Percentiles rank a stretch among this genome's conserved stretches.
phyloP scores from a whole-genome alignment of 495 filamentous ascomycete genomes.

The Aspergillus egyptiacus region DNA sequence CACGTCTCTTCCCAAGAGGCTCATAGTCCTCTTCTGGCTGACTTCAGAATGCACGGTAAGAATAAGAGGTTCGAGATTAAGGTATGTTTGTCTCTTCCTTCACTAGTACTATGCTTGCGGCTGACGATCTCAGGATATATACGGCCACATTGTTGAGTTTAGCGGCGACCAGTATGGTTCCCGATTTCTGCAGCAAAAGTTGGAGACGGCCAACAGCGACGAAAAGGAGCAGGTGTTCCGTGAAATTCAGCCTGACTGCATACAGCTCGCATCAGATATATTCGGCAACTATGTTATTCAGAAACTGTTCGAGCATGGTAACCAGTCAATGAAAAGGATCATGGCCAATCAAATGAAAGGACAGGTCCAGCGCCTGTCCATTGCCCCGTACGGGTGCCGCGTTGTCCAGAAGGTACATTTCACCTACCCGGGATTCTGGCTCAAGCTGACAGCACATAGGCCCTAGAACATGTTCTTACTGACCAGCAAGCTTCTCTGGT shows the following conservation, averaged over 20 bases:
- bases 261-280: conserved; percentile 92
- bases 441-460: conserved; percentile 44
- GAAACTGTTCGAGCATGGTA: conserved; percentile 96
- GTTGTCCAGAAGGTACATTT: conserved; percentile 82
- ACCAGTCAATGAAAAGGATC: conserved; percentile 84
- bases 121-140: conserved; percentile 62
- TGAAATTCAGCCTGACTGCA: conserved; percentile 73
- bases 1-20: conserved; percentile 59
- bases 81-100: conserved; percentile 34
- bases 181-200: conserved; percentile 90
- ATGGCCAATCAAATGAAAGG: conserved; percentile 82
- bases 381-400: conserved; percentile 91
- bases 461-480: conserved; percentile 82
- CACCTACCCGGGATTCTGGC: neutral
- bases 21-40: conserved; percentile 68
- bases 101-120: neutral
- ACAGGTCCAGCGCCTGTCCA: conserved; percentile 70
- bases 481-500: conserved; percentile 86
- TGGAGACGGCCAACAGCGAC: conserved; percentile 92
- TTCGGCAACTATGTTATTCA: conserved; percentile 99
- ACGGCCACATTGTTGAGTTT: conserved; percentile 85
- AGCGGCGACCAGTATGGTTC: conserved; percentile 94
- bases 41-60: conserved; percentile 69
- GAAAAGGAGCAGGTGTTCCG: conserved; percentile 92
- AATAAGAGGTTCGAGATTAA: conserved; percentile 81